These are phyloP conservation scores for Phytopythium cucurbitacearum DNA, from an alignment of 352 stramenopile species.

Conservation along the genomic window DNA sequence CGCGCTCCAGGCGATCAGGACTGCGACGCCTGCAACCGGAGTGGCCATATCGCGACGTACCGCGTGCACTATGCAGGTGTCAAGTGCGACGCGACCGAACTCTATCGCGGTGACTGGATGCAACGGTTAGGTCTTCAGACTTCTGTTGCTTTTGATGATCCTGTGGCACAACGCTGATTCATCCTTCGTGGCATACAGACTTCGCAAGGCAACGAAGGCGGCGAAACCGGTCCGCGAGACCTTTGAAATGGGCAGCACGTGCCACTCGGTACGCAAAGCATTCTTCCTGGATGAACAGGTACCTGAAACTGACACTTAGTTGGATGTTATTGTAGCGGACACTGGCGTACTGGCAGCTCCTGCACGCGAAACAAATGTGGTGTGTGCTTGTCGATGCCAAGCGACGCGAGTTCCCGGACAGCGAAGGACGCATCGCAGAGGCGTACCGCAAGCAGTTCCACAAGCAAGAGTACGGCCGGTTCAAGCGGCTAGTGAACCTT, in stretches of 20 bases:
- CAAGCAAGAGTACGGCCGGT: slow-evolving; percentile 71
- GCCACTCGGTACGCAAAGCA: slow-evolving; percentile 51
- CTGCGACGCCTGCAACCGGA: slow-evolving; percentile 75
- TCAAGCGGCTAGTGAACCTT: slow-evolving; percentile 53
- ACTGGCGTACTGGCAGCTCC: slow-evolving; percentile 71
- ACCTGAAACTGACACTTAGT: not conserved
- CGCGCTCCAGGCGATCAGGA: slow-evolving; percentile 28
- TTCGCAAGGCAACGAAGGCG: slow-evolving; percentile 32
- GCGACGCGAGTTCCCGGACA: slow-evolving; percentile 29
- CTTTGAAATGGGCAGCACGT: slow-evolving; percentile 79
- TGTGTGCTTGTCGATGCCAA: slow-evolving; percentile 70
- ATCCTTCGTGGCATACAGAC: slow-evolving; percentile 13
- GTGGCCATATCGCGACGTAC: slow-evolving; percentile 56
- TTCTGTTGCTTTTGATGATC: not conserved
- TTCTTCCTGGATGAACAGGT: not conserved
- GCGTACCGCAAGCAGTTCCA: slow-evolving; percentile 34
- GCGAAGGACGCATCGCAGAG: slow-evolving; percentile 40
- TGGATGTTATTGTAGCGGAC: slow-evolving; percentile 38
- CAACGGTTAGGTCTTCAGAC: slow-evolving; percentile 17
- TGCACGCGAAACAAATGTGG: slow-evolving; percentile 82
- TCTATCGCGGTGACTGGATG: slow-evolving; percentile 74
- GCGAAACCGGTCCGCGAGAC: slow-evolving; percentile 18
- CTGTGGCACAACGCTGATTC: not conserved
- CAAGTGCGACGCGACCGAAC: slow-evolving; percentile 49
- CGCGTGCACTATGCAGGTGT: slow-evolving; percentile 55